Evolutionary conservation across 2,329 filamentous ascomycete genomes (phyloP).

Genomic region (Penicillium frequentans): DNA sequence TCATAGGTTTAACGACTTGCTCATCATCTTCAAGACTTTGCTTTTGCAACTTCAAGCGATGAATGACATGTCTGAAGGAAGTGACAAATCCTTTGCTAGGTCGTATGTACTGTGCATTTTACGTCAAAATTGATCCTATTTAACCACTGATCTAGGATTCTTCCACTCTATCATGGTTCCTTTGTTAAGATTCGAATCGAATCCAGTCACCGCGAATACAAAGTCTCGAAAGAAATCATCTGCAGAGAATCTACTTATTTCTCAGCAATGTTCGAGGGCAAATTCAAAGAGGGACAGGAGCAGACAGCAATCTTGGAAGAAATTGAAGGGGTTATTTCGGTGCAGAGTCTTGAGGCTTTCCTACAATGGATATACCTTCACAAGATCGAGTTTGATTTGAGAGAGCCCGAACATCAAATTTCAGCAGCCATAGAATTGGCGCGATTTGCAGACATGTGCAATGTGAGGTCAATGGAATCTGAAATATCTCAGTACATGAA

Average conservation of each 20-base stretch:
- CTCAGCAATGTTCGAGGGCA: neutral
- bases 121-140: accelerated
- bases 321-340: neutral
- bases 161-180: neutral
- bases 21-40: too few relatives aligned
- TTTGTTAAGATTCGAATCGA: neutral
- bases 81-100: neutral
- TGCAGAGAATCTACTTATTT: neutral
- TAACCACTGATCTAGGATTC: neutral
- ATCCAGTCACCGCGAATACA: neutral
- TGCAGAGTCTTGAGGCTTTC: neutral
- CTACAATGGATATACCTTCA: neutral
- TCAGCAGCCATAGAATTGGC: neutral
- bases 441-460: neutral
- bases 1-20: too few relatives aligned
- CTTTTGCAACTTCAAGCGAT: too few relatives aligned
- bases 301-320: neutral
- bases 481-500: neutral
- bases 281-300: neutral
- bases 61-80: neutral
- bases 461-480: neutral
- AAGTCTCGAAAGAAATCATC: neutral
- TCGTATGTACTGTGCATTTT: neutral
- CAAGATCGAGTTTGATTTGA: neutral
- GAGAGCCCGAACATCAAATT: neutral